Evolutionary conservation across 768 basidiomycete species (phyloP).

Genomic region (Hirschioporus abietinus): DNA sequence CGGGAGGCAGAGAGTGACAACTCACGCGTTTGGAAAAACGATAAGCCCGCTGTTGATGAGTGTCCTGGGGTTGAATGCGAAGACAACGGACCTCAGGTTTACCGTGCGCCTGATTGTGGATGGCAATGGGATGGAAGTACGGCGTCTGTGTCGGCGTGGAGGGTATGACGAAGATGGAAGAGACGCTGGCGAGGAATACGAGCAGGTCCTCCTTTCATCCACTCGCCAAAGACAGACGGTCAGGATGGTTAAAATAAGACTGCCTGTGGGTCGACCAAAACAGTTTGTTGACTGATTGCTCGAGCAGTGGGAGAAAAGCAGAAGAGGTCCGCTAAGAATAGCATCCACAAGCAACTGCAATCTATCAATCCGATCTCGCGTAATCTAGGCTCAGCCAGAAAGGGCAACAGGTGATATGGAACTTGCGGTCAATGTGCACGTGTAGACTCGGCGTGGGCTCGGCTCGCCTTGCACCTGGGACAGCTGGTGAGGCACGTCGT

Average conservation of each 20-base stretch:
- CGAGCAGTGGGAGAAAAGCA: neutral
- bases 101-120: neutral
- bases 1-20: neutral
- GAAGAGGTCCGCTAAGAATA: neutral
- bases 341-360: neutral
- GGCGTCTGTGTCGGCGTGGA: neutral
- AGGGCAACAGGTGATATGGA: neutral
- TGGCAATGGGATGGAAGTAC: neutral
- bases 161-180: neutral
- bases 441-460: neutral
- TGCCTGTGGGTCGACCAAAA: neutral
- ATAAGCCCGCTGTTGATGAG: neutral
- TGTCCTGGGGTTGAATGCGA: neutral
- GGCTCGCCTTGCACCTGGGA: neutral
- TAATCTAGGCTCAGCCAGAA: neutral
- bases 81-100: neutral
- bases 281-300: neutral
- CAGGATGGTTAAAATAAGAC: neutral
- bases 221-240: neutral
- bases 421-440: neutral
- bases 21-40: neutral
- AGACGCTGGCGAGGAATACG: neutral
- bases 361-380: conserved; percentile 1
- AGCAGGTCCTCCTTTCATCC: too few species aligned
- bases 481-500: neutral